Conservation (phyloP, 108 stramenopile species). For the Nannochloropsis granulata region DNA sequence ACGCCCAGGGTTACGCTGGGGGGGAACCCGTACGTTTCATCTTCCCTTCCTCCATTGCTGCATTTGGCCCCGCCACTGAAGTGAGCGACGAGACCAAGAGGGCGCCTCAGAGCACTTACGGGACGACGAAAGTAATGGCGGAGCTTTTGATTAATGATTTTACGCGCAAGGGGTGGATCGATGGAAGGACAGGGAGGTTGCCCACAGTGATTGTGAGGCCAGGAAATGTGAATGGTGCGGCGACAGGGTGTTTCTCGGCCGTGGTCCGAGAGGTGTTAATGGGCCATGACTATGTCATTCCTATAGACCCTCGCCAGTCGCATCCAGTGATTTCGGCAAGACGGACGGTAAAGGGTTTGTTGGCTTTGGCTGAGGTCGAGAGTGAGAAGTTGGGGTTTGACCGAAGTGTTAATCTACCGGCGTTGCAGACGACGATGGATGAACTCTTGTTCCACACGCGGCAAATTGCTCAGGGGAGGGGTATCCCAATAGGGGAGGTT, state of each 20-base stretch:
- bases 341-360: background rate
- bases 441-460: background rate
- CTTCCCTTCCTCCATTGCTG: conserved; percentile 25
- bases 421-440: background rate
- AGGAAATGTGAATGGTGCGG: conserved; percentile 13
- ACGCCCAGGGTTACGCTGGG: conserved; percentile 1
- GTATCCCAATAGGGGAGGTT: background rate
- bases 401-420: background rate
- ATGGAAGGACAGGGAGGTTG: conserved; percentile 14
- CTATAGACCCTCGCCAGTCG: background rate
- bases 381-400: background rate
- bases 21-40: conserved; percentile 16
- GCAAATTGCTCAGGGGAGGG: background rate
- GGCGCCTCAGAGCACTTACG: conserved; percentile 14
- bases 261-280: conserved; percentile 10
- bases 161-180: conserved; percentile 19
- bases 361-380: background rate
- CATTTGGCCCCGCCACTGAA: conserved; percentile 7
- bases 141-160: conserved; percentile 24
- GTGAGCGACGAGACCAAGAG: conserved; percentile 16
- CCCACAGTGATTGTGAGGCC: conserved; percentile 22
- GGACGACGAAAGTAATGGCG: conserved; percentile 21
- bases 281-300: background rate
- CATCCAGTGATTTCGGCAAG: background rate
- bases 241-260: conserved; percentile 24